phyloP scores from a whole-genome alignment of 108 stramenopile species.

The Skeletonema grethae region DNA sequence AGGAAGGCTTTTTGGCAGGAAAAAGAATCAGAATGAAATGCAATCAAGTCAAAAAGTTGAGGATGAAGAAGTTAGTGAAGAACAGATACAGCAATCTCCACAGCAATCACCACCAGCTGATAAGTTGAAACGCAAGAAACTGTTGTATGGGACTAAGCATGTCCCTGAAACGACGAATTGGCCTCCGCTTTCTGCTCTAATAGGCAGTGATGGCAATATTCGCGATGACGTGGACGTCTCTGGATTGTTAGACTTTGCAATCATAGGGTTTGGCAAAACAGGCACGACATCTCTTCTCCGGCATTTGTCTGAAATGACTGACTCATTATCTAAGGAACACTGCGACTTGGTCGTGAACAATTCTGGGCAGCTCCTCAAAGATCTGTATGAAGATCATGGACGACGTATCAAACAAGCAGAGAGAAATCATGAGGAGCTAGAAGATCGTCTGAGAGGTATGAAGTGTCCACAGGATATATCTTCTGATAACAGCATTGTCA shows the following conservation, averaged over 20 bases:
- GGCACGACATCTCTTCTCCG: conserved; percentile 20
- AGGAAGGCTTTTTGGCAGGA: not conserved
- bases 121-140: not conserved
- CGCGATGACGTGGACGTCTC: not conserved
- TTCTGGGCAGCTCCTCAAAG: not conserved
- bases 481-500: conserved; percentile 19
- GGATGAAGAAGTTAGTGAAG: not conserved
- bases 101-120: not conserved
- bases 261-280: conserved; percentile 10
- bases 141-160: conserved; percentile 1
- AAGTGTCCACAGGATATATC: conserved; percentile 35
- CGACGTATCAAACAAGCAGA: not conserved
- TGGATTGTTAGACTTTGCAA: not conserved
- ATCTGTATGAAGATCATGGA: not conserved
- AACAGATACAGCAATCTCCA: not conserved
- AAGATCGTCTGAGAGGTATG: conserved; percentile 15
- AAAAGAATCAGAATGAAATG: not conserved
- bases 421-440: too few species aligned
- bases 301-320: not conserved
- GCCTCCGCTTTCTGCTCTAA: not conserved
- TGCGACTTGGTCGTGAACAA: conserved; percentile 6
- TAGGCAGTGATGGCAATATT: not conserved
- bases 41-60: not conserved
- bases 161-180: conserved; percentile 1
- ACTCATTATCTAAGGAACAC: conserved; percentile 3